Evolutionary conservation across 805 yeast species (phyloP).

Genomic region (Candida quercuum): DNA sequence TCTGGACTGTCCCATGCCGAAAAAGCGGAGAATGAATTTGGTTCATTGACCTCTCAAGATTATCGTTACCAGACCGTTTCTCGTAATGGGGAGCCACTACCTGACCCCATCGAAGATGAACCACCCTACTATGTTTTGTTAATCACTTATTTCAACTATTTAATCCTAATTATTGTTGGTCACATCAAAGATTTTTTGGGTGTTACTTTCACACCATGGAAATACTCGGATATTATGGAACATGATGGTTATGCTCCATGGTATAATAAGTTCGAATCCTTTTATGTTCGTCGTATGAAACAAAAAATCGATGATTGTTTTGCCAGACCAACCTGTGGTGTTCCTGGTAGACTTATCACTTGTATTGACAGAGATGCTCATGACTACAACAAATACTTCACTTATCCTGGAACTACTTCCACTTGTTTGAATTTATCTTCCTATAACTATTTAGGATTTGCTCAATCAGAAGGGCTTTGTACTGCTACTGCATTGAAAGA

Average conservation of each 20-base stretch:
- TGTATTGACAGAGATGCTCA: constrained; percentile 75
- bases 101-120: constrained; percentile 65
- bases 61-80: constrained; percentile 59
- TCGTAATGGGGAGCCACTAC: constrained; percentile 49
- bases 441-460: constrained; percentile 94
- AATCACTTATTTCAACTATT: constrained; percentile 79
- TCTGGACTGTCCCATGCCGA: constrained; percentile 29
- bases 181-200: constrained; percentile 89
- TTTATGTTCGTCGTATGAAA: constrained; percentile 89
- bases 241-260: constrained; percentile 93
- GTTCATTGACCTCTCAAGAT: constrained; percentile 58
- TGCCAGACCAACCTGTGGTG: constrained; percentile 94
- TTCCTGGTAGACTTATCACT: constrained; percentile 87
- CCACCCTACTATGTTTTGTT: constrained; percentile 80
- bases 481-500: constrained; percentile 68
- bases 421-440: constrained; percentile 84
- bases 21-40: constrained; percentile 63
- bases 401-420: constrained; percentile 69
- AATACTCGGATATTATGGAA: constrained; percentile 62
- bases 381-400: constrained; percentile 58
- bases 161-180: constrained; percentile 82
- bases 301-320: constrained; percentile 90
- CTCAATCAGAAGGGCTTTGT: constrained; percentile 89
- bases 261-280: constrained; percentile 89
- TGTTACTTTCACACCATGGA: constrained; percentile 59